A percentile compares a stretch with the other conserved stretches of the same genome.
Conservation (phyloP, 352 stramenopile species). For the Pythium utonaiense region DNA sequence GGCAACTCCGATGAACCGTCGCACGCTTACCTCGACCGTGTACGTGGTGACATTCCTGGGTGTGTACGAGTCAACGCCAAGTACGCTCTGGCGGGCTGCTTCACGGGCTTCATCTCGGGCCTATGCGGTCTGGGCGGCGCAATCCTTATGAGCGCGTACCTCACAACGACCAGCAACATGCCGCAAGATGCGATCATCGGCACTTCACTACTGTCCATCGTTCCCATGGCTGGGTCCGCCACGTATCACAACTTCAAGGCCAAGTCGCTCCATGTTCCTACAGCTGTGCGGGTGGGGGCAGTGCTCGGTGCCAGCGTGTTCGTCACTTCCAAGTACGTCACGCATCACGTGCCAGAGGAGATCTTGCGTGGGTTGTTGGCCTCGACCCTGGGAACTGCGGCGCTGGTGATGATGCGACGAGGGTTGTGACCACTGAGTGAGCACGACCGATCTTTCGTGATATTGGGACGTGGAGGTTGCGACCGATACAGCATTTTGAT, state of each 20-base stretch:
- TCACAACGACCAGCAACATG: conserved; percentile 81
- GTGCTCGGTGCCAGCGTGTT: conserved; percentile 59
- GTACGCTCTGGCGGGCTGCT: conserved; percentile 63
- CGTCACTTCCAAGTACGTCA: conserved; percentile 80
- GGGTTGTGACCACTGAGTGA: too few relatives aligned
- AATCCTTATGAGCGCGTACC: conserved; percentile 81
- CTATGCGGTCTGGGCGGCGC: conserved; percentile 73
- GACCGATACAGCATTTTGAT: too few relatives aligned
- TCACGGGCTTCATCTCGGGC: conserved; percentile 76
- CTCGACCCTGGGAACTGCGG: conserved; percentile 56
- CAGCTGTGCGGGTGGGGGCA: conserved; percentile 50
- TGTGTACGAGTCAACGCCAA: conserved; percentile 57
- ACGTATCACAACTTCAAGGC: conserved; percentile 69
- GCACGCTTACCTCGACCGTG: conserved; percentile 36
- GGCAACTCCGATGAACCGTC: background rate
- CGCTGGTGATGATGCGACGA: conserved; percentile 75
- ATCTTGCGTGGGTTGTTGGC: conserved; percentile 60
- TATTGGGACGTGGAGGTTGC: too few relatives aligned
- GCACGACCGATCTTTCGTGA: too few relatives aligned
- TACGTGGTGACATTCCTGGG: conserved; percentile 27
- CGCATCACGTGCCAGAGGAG: conserved; percentile 67
- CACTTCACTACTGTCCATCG: conserved; percentile 76
- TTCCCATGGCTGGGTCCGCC: conserved; percentile 65
- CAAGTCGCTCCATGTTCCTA: conserved; percentile 72
- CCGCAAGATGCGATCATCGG: conserved; percentile 75